Conservation (phyloP, 352 stramenopile species). For the Albugo candida region DNA sequence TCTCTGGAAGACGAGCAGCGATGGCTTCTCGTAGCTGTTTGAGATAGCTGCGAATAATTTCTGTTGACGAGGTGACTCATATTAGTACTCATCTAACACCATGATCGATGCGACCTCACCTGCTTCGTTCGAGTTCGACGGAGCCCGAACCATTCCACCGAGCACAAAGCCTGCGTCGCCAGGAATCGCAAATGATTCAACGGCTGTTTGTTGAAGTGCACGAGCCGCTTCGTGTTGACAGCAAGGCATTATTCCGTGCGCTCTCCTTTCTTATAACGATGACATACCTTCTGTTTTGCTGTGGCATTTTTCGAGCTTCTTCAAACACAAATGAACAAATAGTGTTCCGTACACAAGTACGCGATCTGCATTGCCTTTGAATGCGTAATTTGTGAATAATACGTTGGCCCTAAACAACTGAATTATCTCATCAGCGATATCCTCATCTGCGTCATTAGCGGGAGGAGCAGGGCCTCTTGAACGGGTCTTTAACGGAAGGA, state of each 20-base stretch:
- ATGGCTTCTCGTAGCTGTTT: slow-evolving; percentile 82
- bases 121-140: slow-evolving; percentile 54
- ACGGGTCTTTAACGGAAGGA: slow-evolving; percentile 82
- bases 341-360: slow-evolving; percentile 90
- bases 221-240: slow-evolving; percentile 22
- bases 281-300: slow-evolving; percentile 48
- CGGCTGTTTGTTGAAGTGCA: slow-evolving; percentile 58
- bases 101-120: slow-evolving; percentile 9
- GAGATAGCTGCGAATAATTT: slow-evolving; percentile 75
- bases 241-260: background rate
- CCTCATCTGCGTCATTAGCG: slow-evolving; percentile 53
- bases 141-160: slow-evolving; percentile 54
- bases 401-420: slow-evolving; percentile 87
- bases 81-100: no score
- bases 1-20: slow-evolving; percentile 53
- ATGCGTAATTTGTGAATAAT: slow-evolving; percentile 87
- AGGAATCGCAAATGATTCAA: slow-evolving; percentile 74
- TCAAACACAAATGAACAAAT: slow-evolving; percentile 81
- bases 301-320: slow-evolving; percentile 73
- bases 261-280: background rate
- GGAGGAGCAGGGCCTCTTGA: slow-evolving; percentile 68
- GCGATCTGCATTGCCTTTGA: slow-evolving; percentile 80
- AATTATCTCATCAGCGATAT: slow-evolving; percentile 88
- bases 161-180: slow-evolving; percentile 72
- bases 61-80: slow-evolving; percentile 11